phyloP scores from a whole-genome alignment of 306 rosid species.

The Rosa multiflora region DNA sequence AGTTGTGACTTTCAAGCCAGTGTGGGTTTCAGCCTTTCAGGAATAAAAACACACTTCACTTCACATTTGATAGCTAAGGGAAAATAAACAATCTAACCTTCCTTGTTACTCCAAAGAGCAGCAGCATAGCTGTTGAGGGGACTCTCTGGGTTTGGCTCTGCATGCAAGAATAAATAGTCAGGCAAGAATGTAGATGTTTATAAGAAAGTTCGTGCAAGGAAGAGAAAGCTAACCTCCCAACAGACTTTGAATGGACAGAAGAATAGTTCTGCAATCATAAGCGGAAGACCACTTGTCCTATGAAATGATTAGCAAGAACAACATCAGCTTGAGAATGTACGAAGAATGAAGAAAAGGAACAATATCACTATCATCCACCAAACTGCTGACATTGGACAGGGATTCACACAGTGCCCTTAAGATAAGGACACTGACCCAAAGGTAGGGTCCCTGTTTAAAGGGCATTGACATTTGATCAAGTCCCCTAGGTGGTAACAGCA shows the following conservation, averaged over 20 bases:
- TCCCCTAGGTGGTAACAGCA: not conserved
- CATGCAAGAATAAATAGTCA: constrained; percentile 34
- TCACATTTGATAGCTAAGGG: not conserved
- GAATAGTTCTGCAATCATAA: constrained; percentile 95
- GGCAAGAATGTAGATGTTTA: constrained; percentile 17
- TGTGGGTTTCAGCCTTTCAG: not conserved
- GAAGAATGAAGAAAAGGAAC: not conserved
- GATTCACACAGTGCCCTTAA: not conserved
- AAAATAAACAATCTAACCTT: constrained; percentile 45
- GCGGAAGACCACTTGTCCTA: constrained; percentile 99
- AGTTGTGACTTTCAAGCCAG: not conserved
- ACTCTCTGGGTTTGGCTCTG: constrained; percentile 96
- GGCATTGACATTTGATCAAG: not conserved
- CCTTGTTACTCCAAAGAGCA: constrained; percentile 76
- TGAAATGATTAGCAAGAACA: constrained; percentile 14
- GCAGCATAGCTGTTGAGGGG: constrained; percentile 96
- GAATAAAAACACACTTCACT: not conserved
- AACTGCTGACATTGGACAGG: not conserved
- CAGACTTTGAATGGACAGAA: constrained; percentile 89
- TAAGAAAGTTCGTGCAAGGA: constrained; percentile 14
- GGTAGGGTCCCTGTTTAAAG: not conserved
- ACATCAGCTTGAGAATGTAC: constrained; percentile 17
- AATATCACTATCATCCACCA: not conserved
- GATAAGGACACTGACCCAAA: not conserved
- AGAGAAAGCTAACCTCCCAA: constrained; percentile 67